Evolutionary conservation across 306 rosid genomes (phyloP).

Genomic region (Cucurbita ficifolia): DNA sequence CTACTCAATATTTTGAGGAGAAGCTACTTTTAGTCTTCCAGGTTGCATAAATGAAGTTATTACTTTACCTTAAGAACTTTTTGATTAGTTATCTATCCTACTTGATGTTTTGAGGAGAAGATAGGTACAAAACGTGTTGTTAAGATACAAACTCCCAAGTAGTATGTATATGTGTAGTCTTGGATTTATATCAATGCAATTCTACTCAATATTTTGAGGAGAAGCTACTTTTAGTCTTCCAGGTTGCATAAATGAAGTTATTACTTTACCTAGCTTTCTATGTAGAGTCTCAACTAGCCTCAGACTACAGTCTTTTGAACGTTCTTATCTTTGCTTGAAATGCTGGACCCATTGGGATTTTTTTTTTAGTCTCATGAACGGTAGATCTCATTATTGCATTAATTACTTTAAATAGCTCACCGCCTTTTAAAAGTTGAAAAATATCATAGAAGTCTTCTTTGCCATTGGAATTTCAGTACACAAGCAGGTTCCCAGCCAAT

Average conservation of each 20-base stretch:
- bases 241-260: neutral
- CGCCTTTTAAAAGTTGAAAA: neutral
- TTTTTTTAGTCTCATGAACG: neutral
- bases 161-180: neutral
- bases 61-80: neutral
- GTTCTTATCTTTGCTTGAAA: neutral
- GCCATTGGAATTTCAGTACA: constrained; percentile 47
- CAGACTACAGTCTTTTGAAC: neutral
- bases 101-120: neutral
- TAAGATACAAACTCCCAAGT: neutral
- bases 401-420: constrained; percentile 11
- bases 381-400: neutral
- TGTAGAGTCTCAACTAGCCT: neutral
- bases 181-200: neutral
- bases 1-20: neutral
- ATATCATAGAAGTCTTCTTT: neutral
- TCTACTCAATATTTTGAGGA: neutral
- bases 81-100: neutral
- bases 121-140: neutral
- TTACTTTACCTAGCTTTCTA: neutral
- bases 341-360: neutral
- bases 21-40: neutral
- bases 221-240: neutral
- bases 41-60: neutral
- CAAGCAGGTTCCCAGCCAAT: constrained; percentile 97